Conservation (phyloP, 2,329 filamentous ascomycete species). For the Aureobasidium namibiae region DNA sequence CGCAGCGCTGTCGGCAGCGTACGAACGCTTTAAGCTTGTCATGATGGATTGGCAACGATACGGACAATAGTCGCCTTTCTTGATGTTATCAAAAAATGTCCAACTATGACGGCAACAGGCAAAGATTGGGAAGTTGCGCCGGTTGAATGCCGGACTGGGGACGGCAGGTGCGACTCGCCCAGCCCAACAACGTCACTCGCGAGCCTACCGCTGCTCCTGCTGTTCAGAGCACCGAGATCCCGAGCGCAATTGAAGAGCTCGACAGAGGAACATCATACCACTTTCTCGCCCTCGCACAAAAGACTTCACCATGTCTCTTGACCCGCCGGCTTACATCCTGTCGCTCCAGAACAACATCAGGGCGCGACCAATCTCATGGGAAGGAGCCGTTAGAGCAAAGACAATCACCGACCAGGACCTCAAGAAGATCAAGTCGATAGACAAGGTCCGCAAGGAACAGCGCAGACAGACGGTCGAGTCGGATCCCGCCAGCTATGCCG, state of each 20-base stretch:
- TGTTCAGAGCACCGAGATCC: not conserved
- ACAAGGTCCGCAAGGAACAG: slow-evolving; percentile 91
- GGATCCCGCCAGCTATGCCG: slow-evolving; percentile 71
- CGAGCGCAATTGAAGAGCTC: not conserved
- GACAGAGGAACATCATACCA: not conserved
- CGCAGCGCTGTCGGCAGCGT: slow-evolving; percentile 45
- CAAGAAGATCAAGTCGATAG: slow-evolving; percentile 90
- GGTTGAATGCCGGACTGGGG: not conserved
- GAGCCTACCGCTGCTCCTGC: not conserved
- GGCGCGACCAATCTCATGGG: slow-evolving; percentile 92
- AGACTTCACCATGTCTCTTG: slow-evolving; percentile 65
- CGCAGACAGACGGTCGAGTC: slow-evolving; percentile 72
- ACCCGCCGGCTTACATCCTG: slow-evolving; percentile 78
- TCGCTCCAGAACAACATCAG: slow-evolving; percentile 96
- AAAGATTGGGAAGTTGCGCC: slow-evolving; percentile 9
- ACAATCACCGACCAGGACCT: slow-evolving; percentile 91
- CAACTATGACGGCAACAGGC: not conserved
- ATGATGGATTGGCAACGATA: slow-evolving; percentile 28
- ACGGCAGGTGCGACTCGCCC: not conserved
- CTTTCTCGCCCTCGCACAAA: not conserved
- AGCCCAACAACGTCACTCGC: slow-evolving; percentile 10
- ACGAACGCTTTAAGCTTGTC: slow-evolving; percentile 55
- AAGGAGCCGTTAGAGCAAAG: slow-evolving; percentile 86
- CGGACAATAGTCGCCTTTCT: not conserved
- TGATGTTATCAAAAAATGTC: slow-evolving; percentile 5